Percentiles rank a stretch among this genome's conserved stretches.
Conservation (phyloP, 306 rosid genomes). For the Biancaea sappan region DNA sequence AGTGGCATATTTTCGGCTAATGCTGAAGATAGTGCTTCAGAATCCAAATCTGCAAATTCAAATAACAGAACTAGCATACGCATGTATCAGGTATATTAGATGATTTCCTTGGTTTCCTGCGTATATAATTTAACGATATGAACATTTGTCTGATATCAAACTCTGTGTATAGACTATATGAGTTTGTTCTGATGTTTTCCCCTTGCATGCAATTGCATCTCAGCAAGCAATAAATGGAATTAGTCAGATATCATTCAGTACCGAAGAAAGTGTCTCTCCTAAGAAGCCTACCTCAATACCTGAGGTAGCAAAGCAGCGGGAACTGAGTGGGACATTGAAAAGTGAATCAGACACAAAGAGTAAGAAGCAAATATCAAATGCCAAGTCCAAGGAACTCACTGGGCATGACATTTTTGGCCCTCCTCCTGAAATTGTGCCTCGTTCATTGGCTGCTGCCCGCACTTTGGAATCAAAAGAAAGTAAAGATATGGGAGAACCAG, state of each 20-base stretch:
- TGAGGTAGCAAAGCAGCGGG: constrained; percentile 98
- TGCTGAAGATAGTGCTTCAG: constrained; percentile 51
- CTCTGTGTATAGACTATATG: not conserved
- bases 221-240: constrained; percentile 79
- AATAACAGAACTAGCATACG: constrained; percentile 66
- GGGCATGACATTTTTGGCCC: constrained; percentile 96
- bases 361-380: constrained; percentile 69
- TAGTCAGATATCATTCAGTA: constrained; percentile 91
- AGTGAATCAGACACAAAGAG: constrained; percentile 60
- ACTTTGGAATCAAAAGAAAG: constrained; percentile 60
- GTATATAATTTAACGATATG: not conserved
- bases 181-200: constrained; percentile 11
- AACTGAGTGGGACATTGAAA: constrained; percentile 82
- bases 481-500: constrained; percentile 78
- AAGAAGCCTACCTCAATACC: constrained; percentile 77
- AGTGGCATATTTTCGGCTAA: constrained; percentile 70
- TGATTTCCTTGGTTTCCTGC: constrained; percentile 5
- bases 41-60: constrained; percentile 47
- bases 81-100: constrained; percentile 58
- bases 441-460: constrained; percentile 56
- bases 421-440: constrained; percentile 76
- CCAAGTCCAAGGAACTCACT: constrained; percentile 82
- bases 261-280: constrained; percentile 70
- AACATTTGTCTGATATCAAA: constrained; percentile 7
- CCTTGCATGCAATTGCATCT: constrained; percentile 17